Evolutionary conservation across 2,329 filamentous ascomycete genomes (phyloP).

Genomic region (Xylaria sp.): DNA sequence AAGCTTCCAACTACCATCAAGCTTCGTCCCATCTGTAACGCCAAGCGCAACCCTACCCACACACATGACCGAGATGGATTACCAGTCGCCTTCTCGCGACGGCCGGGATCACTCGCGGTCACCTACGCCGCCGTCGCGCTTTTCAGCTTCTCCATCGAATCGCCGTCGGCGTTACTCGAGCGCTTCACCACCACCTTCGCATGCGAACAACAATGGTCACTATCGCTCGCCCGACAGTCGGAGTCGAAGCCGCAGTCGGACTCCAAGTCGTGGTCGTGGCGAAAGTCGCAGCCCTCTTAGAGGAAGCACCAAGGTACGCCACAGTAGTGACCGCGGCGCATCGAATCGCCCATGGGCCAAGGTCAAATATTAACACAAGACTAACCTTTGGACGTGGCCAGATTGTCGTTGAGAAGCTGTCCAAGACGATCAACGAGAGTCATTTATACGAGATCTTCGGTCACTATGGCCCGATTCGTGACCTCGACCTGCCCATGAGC

Average conservation of each 20-base stretch:
- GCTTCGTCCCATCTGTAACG: background rate
- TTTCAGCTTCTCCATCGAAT: slow-evolving; percentile 52
- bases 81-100: slow-evolving; percentile 50
- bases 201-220: slow-evolving; percentile 53
- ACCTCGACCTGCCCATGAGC: slow-evolving; percentile 91
- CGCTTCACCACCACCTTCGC: slow-evolving; percentile 45
- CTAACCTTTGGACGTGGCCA: slow-evolving; percentile 52
- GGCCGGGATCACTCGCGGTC: slow-evolving; percentile 48
- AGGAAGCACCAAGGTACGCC: slow-evolving; percentile 49
- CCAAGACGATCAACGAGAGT: slow-evolving; percentile 90
- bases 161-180: slow-evolving; percentile 48
- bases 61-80: slow-evolving; percentile 42
- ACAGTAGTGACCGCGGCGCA: background rate
- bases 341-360: background rate
- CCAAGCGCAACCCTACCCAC: background rate
- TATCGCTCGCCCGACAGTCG: slow-evolving; percentile 43
- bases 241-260: slow-evolving; percentile 44
- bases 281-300: slow-evolving; percentile 48
- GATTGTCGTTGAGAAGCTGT: slow-evolving; percentile 96
- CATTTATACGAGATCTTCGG: slow-evolving; percentile 95
- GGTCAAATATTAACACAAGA: background rate
- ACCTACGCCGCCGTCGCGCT: slow-evolving; percentile 53
- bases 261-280: slow-evolving; percentile 43
- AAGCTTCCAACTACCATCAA: background rate
- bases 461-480: slow-evolving; percentile 84